These are phyloP conservation scores for Penicillium sp. DNA, from an alignment of 2,329 filamentous ascomycete species.

Conservation along the genomic window DNA sequence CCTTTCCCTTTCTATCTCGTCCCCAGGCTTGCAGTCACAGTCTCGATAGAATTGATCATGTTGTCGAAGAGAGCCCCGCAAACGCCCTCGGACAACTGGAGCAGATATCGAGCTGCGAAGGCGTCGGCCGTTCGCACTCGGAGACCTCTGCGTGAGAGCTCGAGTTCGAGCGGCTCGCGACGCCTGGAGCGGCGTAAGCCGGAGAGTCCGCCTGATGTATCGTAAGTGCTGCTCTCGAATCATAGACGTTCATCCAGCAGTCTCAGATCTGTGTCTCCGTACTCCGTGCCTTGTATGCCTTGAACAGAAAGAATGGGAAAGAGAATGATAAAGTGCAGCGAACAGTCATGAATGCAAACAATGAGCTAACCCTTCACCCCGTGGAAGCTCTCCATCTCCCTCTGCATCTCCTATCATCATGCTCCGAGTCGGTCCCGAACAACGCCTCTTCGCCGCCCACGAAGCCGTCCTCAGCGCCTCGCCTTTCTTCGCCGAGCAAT, in stretches of 20 bases:
- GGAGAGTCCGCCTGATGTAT: constrained; percentile 34
- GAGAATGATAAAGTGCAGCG: not conserved
- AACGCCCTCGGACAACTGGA: constrained; percentile 13
- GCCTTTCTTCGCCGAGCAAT: constrained; percentile 70
- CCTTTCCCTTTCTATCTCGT: not conserved
- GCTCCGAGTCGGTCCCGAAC: constrained; percentile 73
- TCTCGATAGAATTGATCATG: constrained; percentile 1
- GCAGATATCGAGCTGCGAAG: constrained; percentile 45
- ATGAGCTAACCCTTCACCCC: constrained; percentile 1
- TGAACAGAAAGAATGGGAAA: not conserved
- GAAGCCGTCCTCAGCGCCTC: constrained; percentile 78
- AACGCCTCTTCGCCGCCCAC: constrained; percentile 86
- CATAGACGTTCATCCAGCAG: not conserved
- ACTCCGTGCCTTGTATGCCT: too few relatives aligned
- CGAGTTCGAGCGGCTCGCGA: constrained; percentile 23
- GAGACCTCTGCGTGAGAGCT: constrained; percentile 33
- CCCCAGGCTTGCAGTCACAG: too few relatives aligned
- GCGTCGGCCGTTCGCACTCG: constrained; percentile 30
- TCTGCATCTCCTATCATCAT: constrained; percentile 71
- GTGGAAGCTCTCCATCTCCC: constrained; percentile 56
- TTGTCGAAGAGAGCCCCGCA: constrained; percentile 16
- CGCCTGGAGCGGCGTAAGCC: constrained; percentile 28
- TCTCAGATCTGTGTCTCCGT: not conserved
- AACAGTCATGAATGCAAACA: not conserved
- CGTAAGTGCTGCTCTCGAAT: constrained; percentile 27